Percentiles rank a stretch among this genome's conserved stretches.
phyloP scores from a whole-genome alignment of 2,329 filamentous ascomycete species.

The Xylaria arbuscula region DNA sequence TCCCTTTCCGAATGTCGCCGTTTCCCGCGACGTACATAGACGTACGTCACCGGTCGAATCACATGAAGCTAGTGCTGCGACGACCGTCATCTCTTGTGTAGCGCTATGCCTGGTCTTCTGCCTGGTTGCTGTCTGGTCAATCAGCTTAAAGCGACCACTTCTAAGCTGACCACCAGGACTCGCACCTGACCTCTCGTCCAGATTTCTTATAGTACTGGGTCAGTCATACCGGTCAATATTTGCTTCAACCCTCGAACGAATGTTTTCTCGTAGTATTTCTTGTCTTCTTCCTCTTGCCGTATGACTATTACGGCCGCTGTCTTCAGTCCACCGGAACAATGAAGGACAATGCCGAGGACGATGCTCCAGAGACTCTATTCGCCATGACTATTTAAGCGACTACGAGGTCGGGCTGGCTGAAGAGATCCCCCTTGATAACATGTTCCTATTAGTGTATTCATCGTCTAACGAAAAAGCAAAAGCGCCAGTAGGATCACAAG shows the following conservation, averaged over 20 bases:
- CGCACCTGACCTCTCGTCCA: conserved; percentile 18
- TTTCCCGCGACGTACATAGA: not conserved
- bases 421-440: conserved; percentile 28
- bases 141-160: conserved; percentile 19
- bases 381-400: not conserved
- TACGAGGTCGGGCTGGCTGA: conserved; percentile 31
- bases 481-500: conserved; percentile 37
- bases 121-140: conserved; percentile 6
- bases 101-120: not conserved
- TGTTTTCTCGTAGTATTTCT: not conserved
- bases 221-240: not conserved
- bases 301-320: not conserved
- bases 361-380: not conserved
- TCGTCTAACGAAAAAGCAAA: conserved; percentile 37
- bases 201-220: conserved; percentile 6
- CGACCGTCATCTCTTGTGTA: too few relatives aligned
- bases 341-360: not conserved
- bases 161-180: conserved; percentile 15
- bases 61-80: not conserved
- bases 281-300: not conserved
- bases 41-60: conserved; percentile 17
- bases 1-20: not conserved
- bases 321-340: not conserved
- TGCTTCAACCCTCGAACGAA: not conserved
- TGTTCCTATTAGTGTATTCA: conserved; percentile 37